A percentile compares a stretch with the other conserved stretches of the same genome.
Conservation (phyloP, 768 basidiomycete genomes). For the Cystofilobasidium macerans region DNA sequence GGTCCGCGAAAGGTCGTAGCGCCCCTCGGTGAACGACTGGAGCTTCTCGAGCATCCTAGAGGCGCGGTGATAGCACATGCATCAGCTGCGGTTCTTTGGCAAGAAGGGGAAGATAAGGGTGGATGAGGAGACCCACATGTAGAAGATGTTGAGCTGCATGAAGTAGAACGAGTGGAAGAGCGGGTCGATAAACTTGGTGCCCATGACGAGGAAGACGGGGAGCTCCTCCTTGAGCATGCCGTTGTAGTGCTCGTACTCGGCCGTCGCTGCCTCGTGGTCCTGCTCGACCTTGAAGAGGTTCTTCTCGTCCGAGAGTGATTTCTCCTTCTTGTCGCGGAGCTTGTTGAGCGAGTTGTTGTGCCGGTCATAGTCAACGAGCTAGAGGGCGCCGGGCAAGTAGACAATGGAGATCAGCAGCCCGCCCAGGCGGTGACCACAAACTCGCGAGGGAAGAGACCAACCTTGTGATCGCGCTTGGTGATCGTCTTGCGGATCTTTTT, state of each 20-base stretch:
- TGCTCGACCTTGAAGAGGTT: slow-evolving; percentile 95
- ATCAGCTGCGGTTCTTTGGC: slow-evolving; percentile 92
- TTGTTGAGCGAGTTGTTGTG: slow-evolving; percentile 93
- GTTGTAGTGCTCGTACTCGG: slow-evolving; percentile 90
- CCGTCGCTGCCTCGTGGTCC: slow-evolving; percentile 84
- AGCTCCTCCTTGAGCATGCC: slow-evolving; percentile 79
- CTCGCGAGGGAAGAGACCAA: slow-evolving; percentile 34
- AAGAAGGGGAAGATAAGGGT: slow-evolving; percentile 75
- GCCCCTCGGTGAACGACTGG: slow-evolving; percentile 64
- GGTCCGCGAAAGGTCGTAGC: slow-evolving; percentile 57
- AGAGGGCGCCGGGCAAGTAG: too few relatives aligned
- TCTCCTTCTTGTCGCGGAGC: slow-evolving; percentile 96
- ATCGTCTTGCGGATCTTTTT: slow-evolving; percentile 88
- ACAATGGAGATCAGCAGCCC: not conserved
- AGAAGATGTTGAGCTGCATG: slow-evolving; percentile 97
- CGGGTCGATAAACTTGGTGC: slow-evolving; percentile 84
- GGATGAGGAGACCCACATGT: slow-evolving; percentile 59
- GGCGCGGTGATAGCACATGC: slow-evolving; percentile 98
- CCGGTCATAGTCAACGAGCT: slow-evolving; percentile 89
- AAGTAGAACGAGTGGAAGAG: slow-evolving; percentile 98
- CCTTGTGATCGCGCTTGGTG: slow-evolving; percentile 94
- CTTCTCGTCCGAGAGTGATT: slow-evolving; percentile 89
- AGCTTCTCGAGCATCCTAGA: slow-evolving; percentile 83
- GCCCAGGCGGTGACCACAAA: too few relatives aligned
- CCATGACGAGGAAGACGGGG: slow-evolving; percentile 78